Evolutionary conservation across 2,329 filamentous ascomycete species (phyloP), one percentile per base, ranked within the genome.

Genomic region (Talaromyces amestolkiae): DNA sequence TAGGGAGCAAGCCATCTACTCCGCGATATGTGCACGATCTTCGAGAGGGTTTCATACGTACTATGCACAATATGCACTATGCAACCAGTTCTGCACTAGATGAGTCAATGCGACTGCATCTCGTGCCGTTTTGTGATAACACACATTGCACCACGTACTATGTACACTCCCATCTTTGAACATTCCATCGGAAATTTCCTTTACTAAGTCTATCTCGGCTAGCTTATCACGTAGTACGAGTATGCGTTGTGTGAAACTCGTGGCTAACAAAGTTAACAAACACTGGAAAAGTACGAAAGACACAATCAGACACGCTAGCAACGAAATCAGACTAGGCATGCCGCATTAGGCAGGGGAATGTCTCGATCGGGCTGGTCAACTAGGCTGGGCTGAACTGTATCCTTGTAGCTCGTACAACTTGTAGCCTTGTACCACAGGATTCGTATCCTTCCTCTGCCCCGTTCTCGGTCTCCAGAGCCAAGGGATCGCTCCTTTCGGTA

Each of bases 281-380:
- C 24, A 31, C 39, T 15, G 22, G n/a, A 10, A 27, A 49, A 27
- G 24, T 13, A 13, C 35, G 10, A 37, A 37, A 27, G 27, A 17
- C 22, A 49, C 39, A 35, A 13, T 41, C 43, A 61, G 4, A 9
- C 58, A 51, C 19, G n/a, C 22, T 33, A 45, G 41, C 24, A 45
- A 22, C 37, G 2, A 37, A 31, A 37, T 31, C 11, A 49, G 24
- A 51, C 58, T 35, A 49, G 41, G 33, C 19, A 51, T 39, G 7
- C 59, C 19, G 59, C 31, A 51, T 61, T 41, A 24, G 58, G 58
- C 24, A 61, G 47, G 43, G 27, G 35, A 41, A 22, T 33, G 43
- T 51, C 43, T 59, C 24, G 33, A 59, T 43, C 10, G n/a, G 39
- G 58, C 45, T 49, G 31, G 13, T 22, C 17, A 4, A 11, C 6